Base-by-base conservation (phyloP, 768 basidiomycete genomes). In the Galerina sulciceps region DNA sequence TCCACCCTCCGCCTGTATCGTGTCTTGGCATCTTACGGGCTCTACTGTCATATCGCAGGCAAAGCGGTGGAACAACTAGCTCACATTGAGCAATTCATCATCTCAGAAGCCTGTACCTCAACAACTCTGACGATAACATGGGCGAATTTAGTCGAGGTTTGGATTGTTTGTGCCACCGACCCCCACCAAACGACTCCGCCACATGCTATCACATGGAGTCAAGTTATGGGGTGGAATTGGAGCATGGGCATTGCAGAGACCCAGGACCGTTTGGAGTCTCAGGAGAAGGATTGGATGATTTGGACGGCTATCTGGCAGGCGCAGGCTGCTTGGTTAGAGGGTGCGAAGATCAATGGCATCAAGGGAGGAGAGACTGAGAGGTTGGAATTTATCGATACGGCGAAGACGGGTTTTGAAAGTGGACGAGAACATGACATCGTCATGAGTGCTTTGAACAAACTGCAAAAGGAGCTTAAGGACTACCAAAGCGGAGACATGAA, bases 141-240 rank as follows among this genome's bases (percentile, higher is more conserved):
- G 83, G 73, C 82, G 5, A 73, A 75, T 10, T 73, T 94, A 9
- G 63, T 93, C 2, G 83, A 85, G 58, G 75, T 80, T 0, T 98
- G 94, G 95, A 88, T 79, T 6, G 77, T 84, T 3, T 96, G 93
- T 64, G 93, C 94, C 0, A 82, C 85, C n/a, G 91, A 99, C 67
- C 96, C 96, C 6, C 96, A 99, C 68, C 79, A 81, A 54, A 96
- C 94, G 6, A 90, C 87, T 2, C 94, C 94, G 0, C 80, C 79
- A 8, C 96, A 99, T 71, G 93, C 92, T 53, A 86, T 98, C 48
- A 73, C 90, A 9, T 99, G 96, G 96, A 92, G 88, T 55, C 93
- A 94, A 66, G 77, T 96, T 10, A 73, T 78, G n/a, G 87, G 84
- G 2, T 91, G 90, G 86, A 85, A 80, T 0, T 96, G 94, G 91